Evolutionary conservation across 192 early-diverging fungal genomes (phyloP).

Genomic region (Coemansia sp.): DNA sequence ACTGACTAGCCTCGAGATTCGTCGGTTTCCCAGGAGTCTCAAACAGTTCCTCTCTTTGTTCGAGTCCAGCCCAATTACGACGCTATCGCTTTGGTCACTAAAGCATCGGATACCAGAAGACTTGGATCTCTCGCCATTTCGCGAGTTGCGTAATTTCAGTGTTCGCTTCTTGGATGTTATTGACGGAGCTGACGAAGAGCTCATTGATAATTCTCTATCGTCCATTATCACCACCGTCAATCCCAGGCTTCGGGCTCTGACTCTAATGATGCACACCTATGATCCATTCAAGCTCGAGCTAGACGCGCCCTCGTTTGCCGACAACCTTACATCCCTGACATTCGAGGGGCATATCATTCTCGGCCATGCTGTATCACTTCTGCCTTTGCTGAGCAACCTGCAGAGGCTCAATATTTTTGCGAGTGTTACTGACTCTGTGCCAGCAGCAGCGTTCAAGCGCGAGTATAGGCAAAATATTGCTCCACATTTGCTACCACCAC

Average conservation of each 20-base stretch:
- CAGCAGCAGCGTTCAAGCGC: background rate
- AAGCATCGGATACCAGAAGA: background rate
- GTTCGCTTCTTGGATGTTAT: slow-evolving; percentile 13
- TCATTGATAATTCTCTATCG: background rate
- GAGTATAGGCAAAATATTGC: background rate
- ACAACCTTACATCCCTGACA: too few relatives aligned
- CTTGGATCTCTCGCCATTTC: slow-evolving; percentile 8
- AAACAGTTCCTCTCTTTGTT: slow-evolving; percentile 13
- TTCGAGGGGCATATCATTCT: too few relatives aligned
- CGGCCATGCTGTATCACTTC: too few relatives aligned
- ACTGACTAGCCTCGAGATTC: slow-evolving; percentile 3
- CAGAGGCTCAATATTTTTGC: slow-evolving; percentile 1
- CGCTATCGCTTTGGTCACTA: slow-evolving; percentile 18
- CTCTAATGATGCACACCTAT: slow-evolving; percentile 9
- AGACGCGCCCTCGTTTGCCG: background rate
- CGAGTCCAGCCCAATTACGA: slow-evolving; percentile 2
- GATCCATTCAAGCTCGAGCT: background rate
- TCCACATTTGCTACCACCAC: background rate
- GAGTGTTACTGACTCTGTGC: background rate
- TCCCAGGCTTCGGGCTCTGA: background rate
- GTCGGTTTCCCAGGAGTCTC: slow-evolving; percentile 16
- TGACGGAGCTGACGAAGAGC: background rate
- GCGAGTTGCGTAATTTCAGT: slow-evolving; percentile 5
- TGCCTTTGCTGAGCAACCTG: background rate
- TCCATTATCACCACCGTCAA: background rate